Conservation (phyloP, 768 basidiomycete genomes). For the Suillus paluster region DNA sequence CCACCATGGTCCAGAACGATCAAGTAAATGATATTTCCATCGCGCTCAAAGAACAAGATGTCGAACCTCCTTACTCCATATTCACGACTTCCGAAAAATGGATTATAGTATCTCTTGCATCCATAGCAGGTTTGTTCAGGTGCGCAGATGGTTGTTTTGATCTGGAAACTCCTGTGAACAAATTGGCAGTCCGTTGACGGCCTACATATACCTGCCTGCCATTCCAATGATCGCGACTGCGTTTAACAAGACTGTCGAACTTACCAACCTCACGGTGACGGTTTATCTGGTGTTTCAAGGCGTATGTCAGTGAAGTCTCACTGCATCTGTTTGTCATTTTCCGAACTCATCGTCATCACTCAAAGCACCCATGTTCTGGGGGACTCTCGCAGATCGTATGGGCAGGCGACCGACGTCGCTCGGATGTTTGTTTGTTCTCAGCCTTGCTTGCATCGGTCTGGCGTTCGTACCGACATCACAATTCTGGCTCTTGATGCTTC, state of each 20-base stretch:
- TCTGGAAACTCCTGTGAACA: neutral
- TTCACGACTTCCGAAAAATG: constrained; percentile 62
- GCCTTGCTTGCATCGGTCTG: constrained; percentile 62
- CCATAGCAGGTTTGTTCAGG: constrained; percentile 67
- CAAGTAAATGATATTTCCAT: neutral
- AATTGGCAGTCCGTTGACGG: constrained; percentile 57
- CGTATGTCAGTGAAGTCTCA: constrained; percentile 17
- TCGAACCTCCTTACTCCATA: constrained; percentile 41
- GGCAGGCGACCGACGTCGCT: constrained; percentile 66
- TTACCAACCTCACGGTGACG: constrained; percentile 78
- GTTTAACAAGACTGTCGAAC: constrained; percentile 64
- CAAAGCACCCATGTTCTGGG: constrained; percentile 56
- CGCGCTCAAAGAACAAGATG: neutral
- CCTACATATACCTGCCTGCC: constrained; percentile 78
- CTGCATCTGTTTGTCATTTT: neutral
- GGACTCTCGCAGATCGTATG: constrained; percentile 62
- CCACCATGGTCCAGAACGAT: neutral
- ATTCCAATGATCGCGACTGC: constrained; percentile 63
- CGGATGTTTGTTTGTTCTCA: constrained; percentile 60
- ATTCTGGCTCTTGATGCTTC: constrained; percentile 75
- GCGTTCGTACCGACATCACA: constrained; percentile 52
- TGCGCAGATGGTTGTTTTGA: constrained; percentile 12
- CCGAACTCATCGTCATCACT: neutral
- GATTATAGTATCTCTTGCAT: constrained; percentile 60
- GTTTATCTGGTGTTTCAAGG: constrained; percentile 52